Evolutionary conservation across 1,284 basidiomycete species (phyloP).

Genomic region (Ceratobasidium sp.): DNA sequence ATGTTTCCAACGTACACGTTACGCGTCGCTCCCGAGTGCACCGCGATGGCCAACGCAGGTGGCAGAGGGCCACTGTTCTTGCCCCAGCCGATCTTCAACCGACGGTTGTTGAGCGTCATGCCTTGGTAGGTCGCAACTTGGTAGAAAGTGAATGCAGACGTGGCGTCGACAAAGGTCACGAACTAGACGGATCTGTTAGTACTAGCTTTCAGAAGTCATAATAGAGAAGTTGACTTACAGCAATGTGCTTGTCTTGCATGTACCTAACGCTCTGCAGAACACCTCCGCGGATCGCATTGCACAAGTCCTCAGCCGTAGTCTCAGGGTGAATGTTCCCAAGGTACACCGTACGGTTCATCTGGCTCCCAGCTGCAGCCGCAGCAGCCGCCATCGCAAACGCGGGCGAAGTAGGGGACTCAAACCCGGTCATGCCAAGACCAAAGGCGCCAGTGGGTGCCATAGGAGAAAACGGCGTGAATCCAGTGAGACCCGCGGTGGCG

Average conservation of each 20-base stretch:
- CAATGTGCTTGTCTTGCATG: slow-evolving; percentile 94
- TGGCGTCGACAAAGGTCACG: slow-evolving; percentile 89
- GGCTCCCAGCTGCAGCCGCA: slow-evolving; percentile 55
- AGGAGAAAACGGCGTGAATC: slow-evolving; percentile 55
- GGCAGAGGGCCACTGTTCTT: slow-evolving; percentile 88
- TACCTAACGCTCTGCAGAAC: slow-evolving; percentile 90
- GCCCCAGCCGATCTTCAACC: slow-evolving; percentile 95
- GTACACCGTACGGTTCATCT: slow-evolving; percentile 89
- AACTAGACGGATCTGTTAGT: slow-evolving; percentile 63
- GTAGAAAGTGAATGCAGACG: slow-evolving; percentile 90
- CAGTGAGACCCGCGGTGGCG: slow-evolving; percentile 58
- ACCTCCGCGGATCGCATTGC: slow-evolving; percentile 92
- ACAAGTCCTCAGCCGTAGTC: slow-evolving; percentile 90
- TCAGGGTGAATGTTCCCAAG: slow-evolving; percentile 94
- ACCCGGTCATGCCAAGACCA: slow-evolving; percentile 63
- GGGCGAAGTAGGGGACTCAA: slow-evolving; percentile 57
- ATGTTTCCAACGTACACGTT: slow-evolving; percentile 96
- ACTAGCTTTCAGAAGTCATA: slow-evolving; percentile 34
- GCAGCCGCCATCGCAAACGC: slow-evolving; percentile 53
- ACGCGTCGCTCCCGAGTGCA: slow-evolving; percentile 89
- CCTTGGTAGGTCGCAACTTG: slow-evolving; percentile 89
- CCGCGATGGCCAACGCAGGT: slow-evolving; percentile 82
- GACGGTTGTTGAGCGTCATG: slow-evolving; percentile 87
- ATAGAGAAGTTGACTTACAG: slow-evolving; percentile 60
- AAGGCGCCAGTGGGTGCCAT: slow-evolving; percentile 52